Conservation (phyloP, 768 basidiomycete genomes). For the Mycena amicta region DNA sequence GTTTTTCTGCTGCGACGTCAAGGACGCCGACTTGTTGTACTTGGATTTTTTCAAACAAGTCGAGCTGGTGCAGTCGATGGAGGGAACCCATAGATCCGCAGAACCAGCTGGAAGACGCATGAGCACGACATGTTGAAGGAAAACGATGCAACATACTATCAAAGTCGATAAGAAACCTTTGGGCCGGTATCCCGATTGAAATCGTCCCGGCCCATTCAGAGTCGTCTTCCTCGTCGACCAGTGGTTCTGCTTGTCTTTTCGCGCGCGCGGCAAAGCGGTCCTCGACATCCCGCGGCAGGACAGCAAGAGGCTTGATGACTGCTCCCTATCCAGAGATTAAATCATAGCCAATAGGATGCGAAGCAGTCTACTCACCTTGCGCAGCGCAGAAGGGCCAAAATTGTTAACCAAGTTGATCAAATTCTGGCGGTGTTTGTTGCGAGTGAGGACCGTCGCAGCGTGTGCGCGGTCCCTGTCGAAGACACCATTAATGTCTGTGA, state of each 20-base stretch:
- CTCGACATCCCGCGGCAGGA: constrained; percentile 17
- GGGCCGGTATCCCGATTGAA: constrained; percentile 38
- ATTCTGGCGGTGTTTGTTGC: constrained; percentile 31
- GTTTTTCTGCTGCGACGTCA: constrained; percentile 31
- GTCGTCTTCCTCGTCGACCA: constrained; percentile 36
- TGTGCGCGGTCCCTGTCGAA: constrained; percentile 25
- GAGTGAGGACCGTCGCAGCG: constrained; percentile 13
- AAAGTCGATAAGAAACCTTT: constrained; percentile 40
- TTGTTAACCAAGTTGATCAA: constrained; percentile 26
- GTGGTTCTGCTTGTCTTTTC: constrained; percentile 34
- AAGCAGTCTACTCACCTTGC: not conserved
- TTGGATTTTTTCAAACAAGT: constrained; percentile 31
- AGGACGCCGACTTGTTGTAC: constrained; percentile 31
- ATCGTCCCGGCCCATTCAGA: constrained; percentile 42
- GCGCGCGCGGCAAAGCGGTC: constrained; percentile 9
- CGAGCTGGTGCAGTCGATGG: constrained; percentile 27
- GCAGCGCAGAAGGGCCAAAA: not conserved
- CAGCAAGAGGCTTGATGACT: constrained; percentile 30
- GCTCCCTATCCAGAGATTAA: constrained; percentile 23
- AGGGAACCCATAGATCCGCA: constrained; percentile 32
- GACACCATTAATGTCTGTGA: constrained; percentile 24
- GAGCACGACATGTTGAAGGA: not conserved
- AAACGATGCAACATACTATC: constrained; percentile 31
- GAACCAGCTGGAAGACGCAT: constrained; percentile 1
- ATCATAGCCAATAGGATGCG: too few species aligned